Base-by-base conservation (phyloP, 2,329 filamentous ascomycete genomes). In the Alternaria sp. region DNA sequence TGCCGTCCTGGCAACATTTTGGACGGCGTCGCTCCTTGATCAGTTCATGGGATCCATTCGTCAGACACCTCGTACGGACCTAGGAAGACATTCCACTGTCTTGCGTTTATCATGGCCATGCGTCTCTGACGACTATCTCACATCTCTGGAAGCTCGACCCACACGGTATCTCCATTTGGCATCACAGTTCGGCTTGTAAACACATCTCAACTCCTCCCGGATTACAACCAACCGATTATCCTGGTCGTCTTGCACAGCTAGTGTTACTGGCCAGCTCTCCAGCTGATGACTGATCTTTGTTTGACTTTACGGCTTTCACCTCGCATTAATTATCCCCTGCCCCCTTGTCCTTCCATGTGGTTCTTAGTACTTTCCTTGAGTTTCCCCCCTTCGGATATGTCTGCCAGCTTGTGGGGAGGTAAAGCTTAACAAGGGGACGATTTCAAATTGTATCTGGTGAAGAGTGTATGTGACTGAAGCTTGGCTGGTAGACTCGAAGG, bases 391-490 rank as follows among this genome's bases (percentile, higher is more conserved):
- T 74, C 75, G 69, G 73, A 74, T 67, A 75, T 79, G 77, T 80
- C 76, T 79, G 71, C 74, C 77, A 77, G 78, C 77, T 76, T 76
- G 74, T 80, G 78, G 78, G 78, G 78, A 80, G 73, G 78, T 79
- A 71, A 74, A 72, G 73, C 68, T 75, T 62, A 68, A 65, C 61
- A 61, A 76, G 77, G 78, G 77, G 77, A 78, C 70, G 77, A 77
- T 71, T 62, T 65, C 69, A 79, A 79, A 79, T 79, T 79, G 68
- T 71, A 69, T 62, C 52, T 68, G 68, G 62, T 64, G 67, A 58
- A 65, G 65, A 66, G 56, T 58, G 55, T 56, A 54, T 47, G 49
- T 51, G 36, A 62, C 43, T 58, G 65, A 61, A 64, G 59, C 62
- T 67, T 49, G 56, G 69, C 65, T 73, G 69, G 70, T 68, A 65